A percentile compares a stretch with the other conserved stretches of the same genome.
phyloP scores from a whole-genome alignment of 768 basidiomycete genomes.

The Lentinula edodes region DNA sequence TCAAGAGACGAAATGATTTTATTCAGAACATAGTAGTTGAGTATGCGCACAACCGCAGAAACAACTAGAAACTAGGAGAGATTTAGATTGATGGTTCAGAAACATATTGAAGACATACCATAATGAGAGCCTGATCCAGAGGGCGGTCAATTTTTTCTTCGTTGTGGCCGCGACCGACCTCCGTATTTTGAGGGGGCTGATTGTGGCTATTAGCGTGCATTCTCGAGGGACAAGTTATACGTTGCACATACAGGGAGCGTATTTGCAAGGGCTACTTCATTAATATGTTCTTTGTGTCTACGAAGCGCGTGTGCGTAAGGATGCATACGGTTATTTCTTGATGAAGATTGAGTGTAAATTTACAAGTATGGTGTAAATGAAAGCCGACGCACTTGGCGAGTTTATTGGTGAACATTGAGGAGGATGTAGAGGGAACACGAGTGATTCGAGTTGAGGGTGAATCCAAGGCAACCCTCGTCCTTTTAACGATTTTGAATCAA shows the following conservation, averaged over 20 bases:
- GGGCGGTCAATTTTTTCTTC: not conserved
- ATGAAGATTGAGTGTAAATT: not conserved
- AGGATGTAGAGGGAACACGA: not conserved
- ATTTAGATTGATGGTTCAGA: not conserved
- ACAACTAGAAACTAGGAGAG: not conserved
- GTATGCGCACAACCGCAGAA: not conserved
- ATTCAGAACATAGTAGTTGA: not conserved
- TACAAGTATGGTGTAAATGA: too few species aligned
- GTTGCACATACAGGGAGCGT: not conserved
- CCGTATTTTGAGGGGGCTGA: not conserved
- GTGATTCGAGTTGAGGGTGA: not conserved
- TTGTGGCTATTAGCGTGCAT: not conserved
- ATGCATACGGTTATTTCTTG: not conserved
- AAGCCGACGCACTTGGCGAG: not conserved
- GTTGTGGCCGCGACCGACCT: not conserved
- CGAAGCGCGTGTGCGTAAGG: not conserved
- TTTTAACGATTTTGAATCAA: not conserved
- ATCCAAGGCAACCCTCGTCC: not conserved
- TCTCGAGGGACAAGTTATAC: not conserved
- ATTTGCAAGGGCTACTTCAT: not conserved
- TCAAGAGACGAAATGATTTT: not conserved
- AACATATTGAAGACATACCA: not conserved
- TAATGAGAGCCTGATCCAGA: not conserved
- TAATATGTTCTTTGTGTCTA: not conserved
- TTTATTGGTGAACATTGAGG: not conserved